Evolutionary conservation across 2,329 filamentous ascomycete species (phyloP), one percentile per base, ranked within the genome.

Genomic region (Coniochaeta sp.): DNA sequence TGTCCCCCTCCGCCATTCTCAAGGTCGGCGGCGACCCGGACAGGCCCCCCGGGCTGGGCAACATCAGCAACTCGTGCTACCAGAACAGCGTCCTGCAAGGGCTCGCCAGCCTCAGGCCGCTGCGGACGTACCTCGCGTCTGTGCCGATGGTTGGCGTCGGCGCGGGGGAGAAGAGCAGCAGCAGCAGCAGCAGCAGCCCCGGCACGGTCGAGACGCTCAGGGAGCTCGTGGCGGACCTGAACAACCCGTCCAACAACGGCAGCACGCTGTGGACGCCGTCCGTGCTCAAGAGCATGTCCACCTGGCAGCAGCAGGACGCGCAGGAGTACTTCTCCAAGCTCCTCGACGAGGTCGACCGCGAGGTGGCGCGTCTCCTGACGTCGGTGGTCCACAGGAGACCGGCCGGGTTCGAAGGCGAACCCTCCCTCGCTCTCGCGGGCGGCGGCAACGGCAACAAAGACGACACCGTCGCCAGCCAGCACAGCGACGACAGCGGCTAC

Each of bases 251-350:
- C 9, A 90, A 92, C 67, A 88, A 90, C 62, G 91, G 91, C 8
- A 82, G 81, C 67, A 88, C 87, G 22, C 78, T 97, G 16, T 96
- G 91, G 91, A 92, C 92, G 7, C 90, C 91, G 0, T 77, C 83
- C 0, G 85, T 89, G 59, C 77, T 97, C 54, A 96, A 96, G 74
- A 93, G 88, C 10, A 96, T 98, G 88, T 93, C 89, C 73, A 96
- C 90, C 32, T 96, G 90, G 85, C 90, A 96, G 66, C 95, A 98
- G 71, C 95, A 99, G 74, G 95, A 99, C 74, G 95, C 95, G 5
- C 95, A 98, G 71, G 95, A 99, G 73, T 99, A 98, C 72, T 97
- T 90, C 68, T 93, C 91, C 17, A 96, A 93, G 68, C 81, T 99
- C 16, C 74, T 97, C 55, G 91, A 93, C 65, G 88, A 93, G 66